Conservation (phyloP, 306 rosid species). For the Prunus dulcis region DNA sequence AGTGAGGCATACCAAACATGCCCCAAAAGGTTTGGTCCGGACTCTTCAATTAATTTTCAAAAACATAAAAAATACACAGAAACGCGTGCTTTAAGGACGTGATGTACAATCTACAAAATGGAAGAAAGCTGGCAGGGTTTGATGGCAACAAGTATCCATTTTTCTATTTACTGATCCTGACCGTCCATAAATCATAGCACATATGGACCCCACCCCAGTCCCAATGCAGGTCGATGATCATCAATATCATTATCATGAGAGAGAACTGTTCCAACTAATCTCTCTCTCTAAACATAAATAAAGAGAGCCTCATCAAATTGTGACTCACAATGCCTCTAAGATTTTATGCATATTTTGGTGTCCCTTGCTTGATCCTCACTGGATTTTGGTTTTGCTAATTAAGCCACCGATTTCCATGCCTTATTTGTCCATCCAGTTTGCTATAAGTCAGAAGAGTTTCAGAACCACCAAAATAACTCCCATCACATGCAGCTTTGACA, state of each 20-base stretch:
- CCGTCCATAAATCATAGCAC: background rate
- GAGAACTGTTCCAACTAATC: background rate
- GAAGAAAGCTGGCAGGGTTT: constrained; percentile 2
- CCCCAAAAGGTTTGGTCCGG: background rate
- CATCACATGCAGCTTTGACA: constrained; percentile 45
- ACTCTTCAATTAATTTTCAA: background rate
- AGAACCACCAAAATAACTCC: constrained; percentile 69
- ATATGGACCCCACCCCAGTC: background rate
- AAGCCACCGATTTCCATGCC: constrained; percentile 7
- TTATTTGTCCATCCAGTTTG: constrained; percentile 10
- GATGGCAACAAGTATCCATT: constrained; percentile 11
- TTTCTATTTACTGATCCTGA: background rate
- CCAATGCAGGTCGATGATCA: background rate
- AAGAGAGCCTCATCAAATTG: background rate
- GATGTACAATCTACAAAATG: background rate
- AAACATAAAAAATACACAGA: background rate
- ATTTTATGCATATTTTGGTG: background rate
- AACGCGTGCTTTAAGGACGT: background rate
- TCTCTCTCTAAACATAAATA: background rate
- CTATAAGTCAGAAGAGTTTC: constrained; percentile 7
- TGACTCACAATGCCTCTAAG: background rate
- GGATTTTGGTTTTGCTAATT: background rate
- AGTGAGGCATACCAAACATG: too few species aligned
- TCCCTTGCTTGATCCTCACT: background rate
- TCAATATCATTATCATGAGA: background rate